Evolutionary conservation across 495 filamentous ascomycete genomes (phyloP).

Genomic region (Podospora australis): DNA sequence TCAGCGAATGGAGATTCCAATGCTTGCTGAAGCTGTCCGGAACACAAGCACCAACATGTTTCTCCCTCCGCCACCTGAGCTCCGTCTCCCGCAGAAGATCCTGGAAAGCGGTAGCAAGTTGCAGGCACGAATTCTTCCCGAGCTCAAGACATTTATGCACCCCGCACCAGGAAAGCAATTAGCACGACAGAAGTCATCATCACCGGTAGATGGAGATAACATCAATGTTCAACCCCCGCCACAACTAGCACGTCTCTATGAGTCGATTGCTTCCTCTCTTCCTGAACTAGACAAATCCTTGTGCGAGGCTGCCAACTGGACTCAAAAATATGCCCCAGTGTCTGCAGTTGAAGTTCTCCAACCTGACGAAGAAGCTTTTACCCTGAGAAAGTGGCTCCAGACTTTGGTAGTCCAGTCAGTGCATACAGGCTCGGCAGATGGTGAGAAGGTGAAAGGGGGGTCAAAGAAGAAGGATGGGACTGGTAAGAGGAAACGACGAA

Average conservation of each 20-base stretch:
- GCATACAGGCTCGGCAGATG: conserved; percentile 53
- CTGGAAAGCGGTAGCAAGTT: conserved; percentile 45
- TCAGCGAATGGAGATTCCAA: conserved; percentile 26
- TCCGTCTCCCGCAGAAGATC: conserved; percentile 43
- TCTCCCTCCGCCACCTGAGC: conserved; percentile 28
- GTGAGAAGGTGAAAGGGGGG: conserved; percentile 38
- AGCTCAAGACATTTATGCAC: conserved; percentile 21
- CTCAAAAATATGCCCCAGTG: conserved; percentile 78
- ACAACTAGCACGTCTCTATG: conserved; percentile 54
- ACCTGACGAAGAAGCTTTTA: conserved; percentile 56
- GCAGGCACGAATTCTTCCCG: conserved; percentile 33
- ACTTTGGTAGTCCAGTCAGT: conserved; percentile 67
- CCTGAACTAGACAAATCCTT: conserved; percentile 75
- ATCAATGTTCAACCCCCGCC: conserved; percentile 39
- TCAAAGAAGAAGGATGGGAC: conserved; percentile 30
- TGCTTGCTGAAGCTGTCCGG: conserved; percentile 16
- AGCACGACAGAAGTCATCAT: conserved; percentile 6
- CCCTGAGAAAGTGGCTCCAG: conserved; percentile 81
- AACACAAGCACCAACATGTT: conserved; percentile 34
- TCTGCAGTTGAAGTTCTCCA: conserved; percentile 70
- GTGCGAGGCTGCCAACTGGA: conserved; percentile 71
- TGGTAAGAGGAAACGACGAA: conserved; percentile 65
- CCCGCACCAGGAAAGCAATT: conserved; percentile 10
- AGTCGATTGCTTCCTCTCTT: conserved; percentile 50
- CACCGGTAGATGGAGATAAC: conserved; percentile 3